Percentiles rank a stretch among this genome's conserved stretches.
Conservation (phyloP, 2,329 filamentous ascomycete genomes). For the Paecilomyces sp. region DNA sequence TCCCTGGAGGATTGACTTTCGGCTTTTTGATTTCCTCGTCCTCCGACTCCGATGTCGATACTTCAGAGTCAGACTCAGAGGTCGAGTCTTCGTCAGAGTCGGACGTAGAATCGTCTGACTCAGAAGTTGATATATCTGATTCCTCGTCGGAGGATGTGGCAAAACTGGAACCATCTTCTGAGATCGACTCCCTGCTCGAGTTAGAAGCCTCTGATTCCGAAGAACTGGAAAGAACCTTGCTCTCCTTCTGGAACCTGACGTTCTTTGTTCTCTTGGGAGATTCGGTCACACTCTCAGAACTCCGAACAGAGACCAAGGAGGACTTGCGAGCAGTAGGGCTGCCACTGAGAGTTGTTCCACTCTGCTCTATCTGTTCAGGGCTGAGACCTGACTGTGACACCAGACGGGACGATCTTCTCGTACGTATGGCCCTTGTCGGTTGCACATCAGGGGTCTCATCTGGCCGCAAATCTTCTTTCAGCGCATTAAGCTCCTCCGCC, state of each 20-base stretch:
- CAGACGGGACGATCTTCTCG: conserved; percentile 3
- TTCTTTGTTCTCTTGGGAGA: conserved; percentile 22
- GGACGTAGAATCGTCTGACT: conserved; percentile 7
- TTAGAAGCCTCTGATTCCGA: conserved; percentile 16
- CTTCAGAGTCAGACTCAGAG: conserved; percentile 20
- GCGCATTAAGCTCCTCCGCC: conserved; percentile 38
- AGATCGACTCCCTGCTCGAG: conserved; percentile 21
- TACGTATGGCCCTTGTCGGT: conserved; percentile 10
- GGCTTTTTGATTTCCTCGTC: conserved; percentile 14
- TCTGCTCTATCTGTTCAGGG: neutral
- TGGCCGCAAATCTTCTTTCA: conserved; percentile 36
- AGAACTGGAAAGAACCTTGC: conserved; percentile 13
- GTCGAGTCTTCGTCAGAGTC: conserved; percentile 20
- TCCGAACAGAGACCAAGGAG: conserved; percentile 12
- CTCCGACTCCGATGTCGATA: conserved; percentile 29
- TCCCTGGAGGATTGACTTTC: conserved; percentile 34
- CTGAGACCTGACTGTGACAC: conserved; percentile 3
- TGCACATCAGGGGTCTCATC: conserved; percentile 14
- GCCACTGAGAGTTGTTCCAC: neutral
- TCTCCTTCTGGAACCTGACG: conserved; percentile 23
- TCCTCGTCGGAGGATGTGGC: conserved; percentile 11
- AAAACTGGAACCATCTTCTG: conserved; percentile 12
- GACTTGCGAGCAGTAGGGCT: conserved; percentile 12
- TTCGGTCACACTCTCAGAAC: conserved; percentile 13
- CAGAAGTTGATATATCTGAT: conserved; percentile 13